Evolutionary conservation across 1,139 yeast genomes (phyloP), one percentile per base, ranked within the genome.

Genomic region (Sugiyamaella sp.): DNA sequence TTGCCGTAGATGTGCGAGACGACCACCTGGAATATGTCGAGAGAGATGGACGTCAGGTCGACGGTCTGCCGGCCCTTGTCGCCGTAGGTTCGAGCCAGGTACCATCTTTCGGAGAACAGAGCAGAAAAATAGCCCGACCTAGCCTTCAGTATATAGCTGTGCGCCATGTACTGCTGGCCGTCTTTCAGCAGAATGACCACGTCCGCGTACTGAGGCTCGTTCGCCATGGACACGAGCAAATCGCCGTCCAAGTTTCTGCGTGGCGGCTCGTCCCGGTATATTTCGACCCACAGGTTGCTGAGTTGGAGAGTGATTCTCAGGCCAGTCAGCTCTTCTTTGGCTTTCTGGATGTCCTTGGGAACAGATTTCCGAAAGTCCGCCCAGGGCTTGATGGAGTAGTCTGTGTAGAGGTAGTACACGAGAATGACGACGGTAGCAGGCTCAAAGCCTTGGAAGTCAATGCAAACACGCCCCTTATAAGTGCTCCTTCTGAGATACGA

Each of bases 71-170:
- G 25, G 2, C 53, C 56, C 3, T 42, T n/a, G 19, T 19, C 59
- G 54, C 4, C 63, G 54, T 62, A 49, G 48, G 49, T 51, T 33
- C 52, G 40, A 22, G 40, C 60, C 6, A 56, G 66, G 5, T 62
- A 65, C 95, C 95, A 86, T 54, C 84, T 68, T 1, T 71, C 67
- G 0, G 86, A 79, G 33, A 85, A 74, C 1, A 81, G 60, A 0
- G 86, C 78, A 57, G 81, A 84, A 66, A 89, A 88, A 64, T 78
- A 87, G 0, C 82, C 83, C 43, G 85, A 80, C 54, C 95, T 71
- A 0, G 81, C 68, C 3, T 74, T 65, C 21, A 89, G 66, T 5
- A 88, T 68, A 32, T 75, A 74, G 3, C 85, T 78, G 61, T 82
- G 82, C 3, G 81, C 77, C 4, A 54, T 57, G 1, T 71, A 32